These are phyloP conservation scores for Phytophthora chlamydospora DNA, from an alignment of 352 stramenopile species.

Conservation along the genomic window DNA sequence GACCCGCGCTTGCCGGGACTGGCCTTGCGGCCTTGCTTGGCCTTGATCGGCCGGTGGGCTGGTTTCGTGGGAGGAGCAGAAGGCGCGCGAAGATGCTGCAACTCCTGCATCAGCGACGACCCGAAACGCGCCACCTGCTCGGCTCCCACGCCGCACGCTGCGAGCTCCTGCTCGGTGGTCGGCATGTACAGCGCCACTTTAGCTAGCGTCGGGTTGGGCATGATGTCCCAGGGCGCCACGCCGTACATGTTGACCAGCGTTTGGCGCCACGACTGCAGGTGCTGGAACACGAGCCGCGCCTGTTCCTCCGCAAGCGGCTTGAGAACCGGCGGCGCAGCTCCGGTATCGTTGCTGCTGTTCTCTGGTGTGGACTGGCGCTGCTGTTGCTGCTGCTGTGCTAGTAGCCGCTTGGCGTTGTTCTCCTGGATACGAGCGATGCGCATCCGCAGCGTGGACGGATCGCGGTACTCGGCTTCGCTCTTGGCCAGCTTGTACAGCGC, in stretches of 20 bases:
- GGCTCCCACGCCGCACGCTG: conserved; percentile 51
- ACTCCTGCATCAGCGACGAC: conserved; percentile 64
- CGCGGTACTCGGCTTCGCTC: conserved; percentile 91
- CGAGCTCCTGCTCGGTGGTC: conserved; percentile 59
- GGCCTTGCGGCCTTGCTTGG: conserved; percentile 28
- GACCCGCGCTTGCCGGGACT: conserved; percentile 29
- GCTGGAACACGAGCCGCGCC: conserved; percentile 63
- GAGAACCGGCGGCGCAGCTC: conserved; percentile 7
- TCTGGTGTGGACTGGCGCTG: conserved; percentile 22
- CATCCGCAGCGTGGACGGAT: conserved; percentile 91
- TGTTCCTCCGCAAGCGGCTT: conserved; percentile 66
- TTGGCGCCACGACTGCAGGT: conserved; percentile 79
- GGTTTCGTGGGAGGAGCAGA: conserved; percentile 7
- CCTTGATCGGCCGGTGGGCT: conserved; percentile 15
- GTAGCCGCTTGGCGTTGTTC: conserved; percentile 59
- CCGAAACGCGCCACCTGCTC: conserved; percentile 64
- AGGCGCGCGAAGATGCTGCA: conserved; percentile 34
- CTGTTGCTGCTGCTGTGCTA: conserved; percentile 62
- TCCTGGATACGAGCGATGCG: conserved; percentile 91
- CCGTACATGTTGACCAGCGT: conserved; percentile 80
- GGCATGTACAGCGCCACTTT: conserved; percentile 72
- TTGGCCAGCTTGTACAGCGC: conserved; percentile 88
- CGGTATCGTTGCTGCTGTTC: conserved; percentile 17
- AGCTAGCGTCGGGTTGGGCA: conserved; percentile 75
- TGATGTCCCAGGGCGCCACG: conserved; percentile 71